Evolutionary conservation across 306 rosid genomes (phyloP), one percentile per base, ranked within the genome.

Genomic region (Datisca glomerata): DNA sequence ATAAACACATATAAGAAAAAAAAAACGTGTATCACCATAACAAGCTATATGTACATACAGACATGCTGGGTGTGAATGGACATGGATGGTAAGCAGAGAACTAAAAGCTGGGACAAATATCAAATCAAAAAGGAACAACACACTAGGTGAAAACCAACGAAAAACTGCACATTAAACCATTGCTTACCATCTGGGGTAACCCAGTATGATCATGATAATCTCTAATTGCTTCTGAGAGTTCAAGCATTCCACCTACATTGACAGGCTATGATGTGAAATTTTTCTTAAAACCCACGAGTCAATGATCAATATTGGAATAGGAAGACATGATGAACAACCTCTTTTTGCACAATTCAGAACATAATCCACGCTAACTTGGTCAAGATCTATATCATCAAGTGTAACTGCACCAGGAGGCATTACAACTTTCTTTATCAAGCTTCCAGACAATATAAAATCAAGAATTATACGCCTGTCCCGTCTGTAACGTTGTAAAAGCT

Each of bases 381-480:
- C 96, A 10, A 89, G 74, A 89, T 89, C 96, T 59, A 89, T 93
- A 35, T 89, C 98, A 57, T 89, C 98, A 6, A 89, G 84, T 0
- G 96, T 75, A 56, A 84, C 96, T 0, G 98, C 93, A 11, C 98
- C 98, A 9, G 96, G 98, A 50, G 98, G 98, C 95, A 89, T 89
- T 27, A 73, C 70, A 57, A 89, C 98, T 66, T 84, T 89, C 92
- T 89, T 80, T 53, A 89, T 73, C 51, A 89, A 67, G 55, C 93
- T 84, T 38, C 96, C 96, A 3, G 98, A 72, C 8, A 89, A 85
- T 54, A 89, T 53, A 65, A 89, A 89, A 56, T 89, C 96, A 37
- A 89, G 95, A 43, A 89, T 95, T 6, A 78, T 60, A 33, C 76
- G 76, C 63, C 96, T 63, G 45, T 89, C 98, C 65, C 98, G 75